phyloP scores from a whole-genome alignment of 1,284 basidiomycete genomes.

The Moesziomyces aphidis region DNA sequence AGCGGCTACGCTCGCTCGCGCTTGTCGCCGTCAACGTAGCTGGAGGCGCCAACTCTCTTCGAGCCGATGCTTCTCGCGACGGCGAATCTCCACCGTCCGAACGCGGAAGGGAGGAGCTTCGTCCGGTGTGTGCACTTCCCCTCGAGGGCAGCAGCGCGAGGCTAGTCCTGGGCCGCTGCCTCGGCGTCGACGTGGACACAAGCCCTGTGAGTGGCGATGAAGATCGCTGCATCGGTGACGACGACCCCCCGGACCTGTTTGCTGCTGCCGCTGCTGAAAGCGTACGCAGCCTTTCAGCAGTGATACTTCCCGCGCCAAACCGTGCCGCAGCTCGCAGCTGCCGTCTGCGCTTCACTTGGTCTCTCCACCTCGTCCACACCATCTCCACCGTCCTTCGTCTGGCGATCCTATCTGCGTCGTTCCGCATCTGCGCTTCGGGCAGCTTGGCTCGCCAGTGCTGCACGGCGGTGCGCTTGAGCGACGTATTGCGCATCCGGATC shows the following conservation, averaged over 20 bases:
- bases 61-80: slow-evolving; percentile 9
- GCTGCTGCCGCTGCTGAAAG: slow-evolving; percentile 35
- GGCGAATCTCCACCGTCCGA: slow-evolving; percentile 8
- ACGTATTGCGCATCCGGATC: slow-evolving; percentile 37
- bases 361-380: slow-evolving; percentile 18
- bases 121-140: too few relatives aligned
- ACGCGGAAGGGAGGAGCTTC: too few relatives aligned
- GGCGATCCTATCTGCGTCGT: slow-evolving; percentile 10
- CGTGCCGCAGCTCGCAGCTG: slow-evolving; percentile 32
- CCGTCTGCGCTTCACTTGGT: background rate
- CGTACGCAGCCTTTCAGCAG: slow-evolving; percentile 17
- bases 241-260: slow-evolving; percentile 19
- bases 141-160: slow-evolving; percentile 5
- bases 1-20: slow-evolving; percentile 21
- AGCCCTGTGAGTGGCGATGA: background rate
- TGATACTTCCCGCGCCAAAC: slow-evolving; percentile 32
- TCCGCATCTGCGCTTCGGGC: slow-evolving; percentile 23
- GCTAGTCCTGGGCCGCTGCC: slow-evolving; percentile 18
- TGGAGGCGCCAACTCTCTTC: background rate
- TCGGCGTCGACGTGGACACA: slow-evolving; percentile 1
- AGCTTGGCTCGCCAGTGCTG: slow-evolving; percentile 24
- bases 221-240: slow-evolving; percentile 12
- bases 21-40: slow-evolving; percentile 16
- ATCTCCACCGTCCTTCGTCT: slow-evolving; percentile 2
- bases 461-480: slow-evolving; percentile 21